Conservation (phyloP, 1,284 basidiomycete species). For the Irpex sp. region DNA sequence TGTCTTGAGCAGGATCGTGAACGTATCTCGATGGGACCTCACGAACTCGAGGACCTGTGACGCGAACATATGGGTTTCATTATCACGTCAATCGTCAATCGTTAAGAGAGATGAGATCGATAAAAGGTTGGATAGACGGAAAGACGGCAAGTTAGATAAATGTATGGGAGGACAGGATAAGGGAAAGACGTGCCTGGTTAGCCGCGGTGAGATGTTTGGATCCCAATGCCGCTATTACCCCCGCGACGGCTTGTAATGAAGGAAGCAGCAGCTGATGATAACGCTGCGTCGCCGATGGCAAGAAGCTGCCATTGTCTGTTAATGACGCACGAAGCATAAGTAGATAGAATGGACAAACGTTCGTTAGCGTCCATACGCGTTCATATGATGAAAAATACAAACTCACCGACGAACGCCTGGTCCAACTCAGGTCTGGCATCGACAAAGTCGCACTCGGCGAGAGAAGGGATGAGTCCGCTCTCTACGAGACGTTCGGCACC, state of each 20-base stretch:
- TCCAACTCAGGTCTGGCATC: constrained; percentile 80
- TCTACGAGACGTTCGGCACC: constrained; percentile 89
- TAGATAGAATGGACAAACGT: no score
- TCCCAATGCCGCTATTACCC: constrained; percentile 67
- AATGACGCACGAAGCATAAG: no score
- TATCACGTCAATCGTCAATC: background rate
- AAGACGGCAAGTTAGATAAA: background rate
- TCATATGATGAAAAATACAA: no score
- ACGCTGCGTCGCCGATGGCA: constrained; percentile 83
- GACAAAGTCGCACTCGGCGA: constrained; percentile 86
- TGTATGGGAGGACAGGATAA: background rate
- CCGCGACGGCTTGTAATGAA: constrained; percentile 75
- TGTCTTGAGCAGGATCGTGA: constrained; percentile 75
- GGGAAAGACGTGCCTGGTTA: constrained; percentile 50
- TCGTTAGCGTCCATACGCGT: no score
- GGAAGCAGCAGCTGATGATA: constrained; percentile 90
- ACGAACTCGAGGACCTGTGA: constrained; percentile 72
- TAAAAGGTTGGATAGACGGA: no score
- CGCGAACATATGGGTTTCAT: background rate
- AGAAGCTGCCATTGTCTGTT: constrained; percentile 79
- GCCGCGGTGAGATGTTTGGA: constrained; percentile 59
- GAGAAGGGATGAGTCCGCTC: constrained; percentile 71
- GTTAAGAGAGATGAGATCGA: background rate
- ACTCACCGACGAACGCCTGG: constrained; percentile 37
- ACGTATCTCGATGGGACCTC: constrained; percentile 74